phyloP scores from a whole-genome alignment of 2,329 filamentous ascomycete genomes.

The Sarocladium brachiariae region DNA sequence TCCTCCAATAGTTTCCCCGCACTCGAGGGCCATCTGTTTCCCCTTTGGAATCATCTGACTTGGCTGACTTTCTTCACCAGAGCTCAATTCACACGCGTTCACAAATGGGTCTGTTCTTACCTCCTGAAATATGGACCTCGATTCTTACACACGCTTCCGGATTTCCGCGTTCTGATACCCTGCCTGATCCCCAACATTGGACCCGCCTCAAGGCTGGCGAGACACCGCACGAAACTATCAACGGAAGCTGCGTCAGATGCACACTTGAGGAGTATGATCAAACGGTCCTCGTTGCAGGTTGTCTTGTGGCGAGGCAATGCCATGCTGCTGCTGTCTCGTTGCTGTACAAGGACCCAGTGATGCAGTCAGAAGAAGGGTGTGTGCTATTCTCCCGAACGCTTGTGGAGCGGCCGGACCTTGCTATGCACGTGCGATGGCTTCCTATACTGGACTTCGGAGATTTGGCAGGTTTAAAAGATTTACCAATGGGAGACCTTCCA shows the following conservation, averaged over 20 bases:
- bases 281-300: neutral
- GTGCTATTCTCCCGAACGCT: neutral
- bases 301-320: neutral
- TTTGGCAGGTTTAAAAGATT: neutral
- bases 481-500: neutral
- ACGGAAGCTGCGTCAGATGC: neutral
- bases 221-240: neutral
- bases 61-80: no score
- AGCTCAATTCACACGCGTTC: no score
- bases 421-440: neutral
- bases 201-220: neutral
- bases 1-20: neutral
- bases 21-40: no score
- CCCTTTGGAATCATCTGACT: no score
- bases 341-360: neutral
- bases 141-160: constrained; percentile 1
- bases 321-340: neutral
- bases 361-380: neutral
- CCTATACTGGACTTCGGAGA: neutral
- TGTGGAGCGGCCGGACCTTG: neutral
- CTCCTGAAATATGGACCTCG: neutral
- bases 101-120: neutral
- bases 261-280: neutral
- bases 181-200: neutral
- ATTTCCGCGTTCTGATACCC: neutral